Conservation (phyloP, 1,139 yeast genomes). For the Taphrina communis region DNA sequence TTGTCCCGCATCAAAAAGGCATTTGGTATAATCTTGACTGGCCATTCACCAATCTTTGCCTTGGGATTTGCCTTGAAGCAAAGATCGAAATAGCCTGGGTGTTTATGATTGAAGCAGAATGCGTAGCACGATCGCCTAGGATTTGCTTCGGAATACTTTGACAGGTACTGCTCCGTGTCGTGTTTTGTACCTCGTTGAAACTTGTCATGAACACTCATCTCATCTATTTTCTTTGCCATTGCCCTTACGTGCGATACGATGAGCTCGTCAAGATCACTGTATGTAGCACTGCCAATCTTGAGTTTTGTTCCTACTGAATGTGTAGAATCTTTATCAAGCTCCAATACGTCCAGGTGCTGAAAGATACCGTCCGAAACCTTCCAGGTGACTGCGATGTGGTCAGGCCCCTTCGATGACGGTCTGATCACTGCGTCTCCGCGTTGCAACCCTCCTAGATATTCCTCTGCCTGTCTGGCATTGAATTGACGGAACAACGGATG, state of each 20-base stretch:
- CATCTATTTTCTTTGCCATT: conserved; percentile 81
- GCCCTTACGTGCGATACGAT: conserved; percentile 87
- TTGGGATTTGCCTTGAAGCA: conserved; percentile 78
- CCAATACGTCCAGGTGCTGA: conserved; percentile 89
- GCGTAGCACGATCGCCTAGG: conserved; percentile 90
- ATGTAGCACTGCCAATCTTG: conserved; percentile 63
- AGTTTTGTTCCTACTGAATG: conserved; percentile 68
- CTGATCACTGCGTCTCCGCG: conserved; percentile 94
- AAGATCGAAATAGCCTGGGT: conserved; percentile 89
- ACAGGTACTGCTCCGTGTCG: conserved; percentile 78
- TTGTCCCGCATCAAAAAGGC: conserved; percentile 72
- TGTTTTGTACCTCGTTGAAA: conserved; percentile 80
- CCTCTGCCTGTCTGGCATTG: conserved; percentile 88
- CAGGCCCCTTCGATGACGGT: conserved; percentile 88
- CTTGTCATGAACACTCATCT: conserved; percentile 84
- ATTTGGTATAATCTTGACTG: conserved; percentile 83
- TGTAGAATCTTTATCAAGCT: conserved; percentile 68
- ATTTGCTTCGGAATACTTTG: conserved; percentile 87
- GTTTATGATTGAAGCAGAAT: conserved; percentile 86
- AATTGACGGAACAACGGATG: conserved; percentile 90
- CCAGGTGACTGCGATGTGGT: conserved; percentile 94
- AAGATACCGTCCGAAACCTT: conserved; percentile 87
- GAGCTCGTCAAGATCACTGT: conserved; percentile 90
- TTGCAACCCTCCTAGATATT: conserved; percentile 81
- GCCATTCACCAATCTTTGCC: conserved; percentile 82